These are phyloP conservation scores for Pythium dissimile DNA, from an alignment of 352 stramenopile genomes.

Conservation along the genomic window DNA sequence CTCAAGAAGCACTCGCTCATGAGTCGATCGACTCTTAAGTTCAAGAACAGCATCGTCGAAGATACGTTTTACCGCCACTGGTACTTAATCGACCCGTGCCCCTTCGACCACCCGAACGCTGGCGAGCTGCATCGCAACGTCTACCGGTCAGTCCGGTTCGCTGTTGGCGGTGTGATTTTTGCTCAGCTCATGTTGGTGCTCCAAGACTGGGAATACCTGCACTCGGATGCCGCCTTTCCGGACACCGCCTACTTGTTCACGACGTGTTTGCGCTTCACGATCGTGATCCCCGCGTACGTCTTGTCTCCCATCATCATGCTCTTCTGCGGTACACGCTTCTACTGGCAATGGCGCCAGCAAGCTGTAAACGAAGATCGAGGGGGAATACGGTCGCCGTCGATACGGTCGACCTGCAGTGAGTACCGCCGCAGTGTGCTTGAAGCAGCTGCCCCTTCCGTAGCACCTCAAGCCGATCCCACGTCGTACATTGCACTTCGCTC, in stretches of 20 bases:
- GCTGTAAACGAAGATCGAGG: constrained; percentile 20
- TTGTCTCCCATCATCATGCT: constrained; percentile 23
- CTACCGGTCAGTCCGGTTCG: constrained; percentile 34
- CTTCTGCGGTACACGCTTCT: constrained; percentile 27
- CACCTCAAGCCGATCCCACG: neutral
- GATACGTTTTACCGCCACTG: constrained; percentile 40
- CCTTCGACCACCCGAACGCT: constrained; percentile 42
- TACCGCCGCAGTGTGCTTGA: neutral
- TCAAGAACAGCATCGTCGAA: constrained; percentile 34
- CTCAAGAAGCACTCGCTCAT: constrained; percentile 36
- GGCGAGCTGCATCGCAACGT: constrained; percentile 33
- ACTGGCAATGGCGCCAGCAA: constrained; percentile 26
- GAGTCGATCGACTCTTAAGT: constrained; percentile 30
- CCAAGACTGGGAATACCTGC: constrained; percentile 45
- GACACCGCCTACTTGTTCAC: constrained; percentile 17
- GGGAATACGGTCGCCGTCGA: constrained; percentile 15
- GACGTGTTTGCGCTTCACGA: constrained; percentile 27
- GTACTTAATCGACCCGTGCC: constrained; percentile 41
- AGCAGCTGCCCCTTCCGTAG: neutral
- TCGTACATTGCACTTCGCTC: constrained; percentile 8
- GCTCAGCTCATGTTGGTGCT: constrained; percentile 35
- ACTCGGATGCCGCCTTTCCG: constrained; percentile 13
- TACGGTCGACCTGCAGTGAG: neutral
- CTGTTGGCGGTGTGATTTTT: constrained; percentile 32
- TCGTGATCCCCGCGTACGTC: constrained; percentile 34